Conservation (phyloP, 495 filamentous ascomycete genomes). For the Daldinia decipiens region DNA sequence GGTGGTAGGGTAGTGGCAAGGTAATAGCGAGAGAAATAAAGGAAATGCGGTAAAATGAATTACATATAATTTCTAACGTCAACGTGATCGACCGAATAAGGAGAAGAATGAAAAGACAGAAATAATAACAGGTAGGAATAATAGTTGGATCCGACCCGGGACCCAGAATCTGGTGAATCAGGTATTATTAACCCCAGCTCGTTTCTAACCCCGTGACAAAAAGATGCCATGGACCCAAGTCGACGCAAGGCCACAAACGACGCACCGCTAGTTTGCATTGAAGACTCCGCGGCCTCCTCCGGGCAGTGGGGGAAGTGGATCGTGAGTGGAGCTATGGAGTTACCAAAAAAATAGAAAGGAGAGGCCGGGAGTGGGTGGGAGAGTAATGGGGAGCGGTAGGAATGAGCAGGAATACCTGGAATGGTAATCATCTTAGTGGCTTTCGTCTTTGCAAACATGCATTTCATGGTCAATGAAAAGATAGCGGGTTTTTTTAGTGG, state of each 20-base stretch:
- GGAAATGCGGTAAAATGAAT: constrained; percentile 9
- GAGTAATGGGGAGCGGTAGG: not conserved
- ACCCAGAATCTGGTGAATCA: constrained; percentile 3
- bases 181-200: constrained; percentile 10
- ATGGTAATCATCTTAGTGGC: not conserved
- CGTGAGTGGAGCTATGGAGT: constrained; percentile 31
- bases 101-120: constrained; percentile 9
- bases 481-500: constrained; percentile 5
- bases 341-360: constrained; percentile 18
- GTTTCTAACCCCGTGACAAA: constrained; percentile 37
- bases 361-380: constrained; percentile 1
- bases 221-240: constrained; percentile 27
- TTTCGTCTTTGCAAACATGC: constrained; percentile 26
- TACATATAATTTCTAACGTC: constrained; percentile 10
- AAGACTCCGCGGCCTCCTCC: constrained; percentile 41
- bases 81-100: constrained; percentile 22
- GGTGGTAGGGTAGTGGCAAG: not conserved
- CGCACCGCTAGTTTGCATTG: constrained; percentile 47
- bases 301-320: constrained; percentile 45
- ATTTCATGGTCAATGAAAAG: constrained; percentile 4
- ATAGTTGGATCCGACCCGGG: constrained; percentile 2
- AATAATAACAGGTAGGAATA: constrained; percentile 6
- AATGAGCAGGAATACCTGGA: not conserved
- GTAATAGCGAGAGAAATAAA: not conserved
- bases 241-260: constrained; percentile 18